Conservation (phyloP, 306 rosid genomes). For the Prunus dulcis region DNA sequence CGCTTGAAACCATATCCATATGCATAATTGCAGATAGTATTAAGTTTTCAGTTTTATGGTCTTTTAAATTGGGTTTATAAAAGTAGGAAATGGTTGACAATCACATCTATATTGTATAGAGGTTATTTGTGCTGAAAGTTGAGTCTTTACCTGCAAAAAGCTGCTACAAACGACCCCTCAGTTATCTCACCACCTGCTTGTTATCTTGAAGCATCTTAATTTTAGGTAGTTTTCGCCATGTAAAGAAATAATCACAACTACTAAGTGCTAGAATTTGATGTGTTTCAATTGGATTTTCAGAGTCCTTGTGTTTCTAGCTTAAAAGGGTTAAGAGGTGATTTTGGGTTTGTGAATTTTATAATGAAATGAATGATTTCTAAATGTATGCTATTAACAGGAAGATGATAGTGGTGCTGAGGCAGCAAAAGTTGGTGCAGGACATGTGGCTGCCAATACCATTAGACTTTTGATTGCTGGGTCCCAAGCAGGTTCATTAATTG, state of each 20-base stretch:
- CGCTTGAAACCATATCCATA: background rate
- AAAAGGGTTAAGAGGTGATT: background rate
- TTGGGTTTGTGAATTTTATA: slow-evolving; percentile 2
- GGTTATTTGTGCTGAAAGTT: background rate
- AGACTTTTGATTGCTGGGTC: slow-evolving; percentile 96
- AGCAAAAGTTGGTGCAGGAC: slow-evolving; percentile 67
- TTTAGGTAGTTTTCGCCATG: too few relatives aligned
- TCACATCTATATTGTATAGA: background rate
- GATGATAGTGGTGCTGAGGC: slow-evolving; percentile 65
- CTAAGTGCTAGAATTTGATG: background rate
- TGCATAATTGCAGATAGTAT: background rate
- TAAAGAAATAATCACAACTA: background rate
- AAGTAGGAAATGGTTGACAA: background rate
- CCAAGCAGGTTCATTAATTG: slow-evolving; percentile 90
- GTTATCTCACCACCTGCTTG: background rate
- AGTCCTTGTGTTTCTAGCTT: background rate
- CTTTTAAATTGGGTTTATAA: background rate
- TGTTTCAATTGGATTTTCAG: background rate
- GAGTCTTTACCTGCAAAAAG: background rate
- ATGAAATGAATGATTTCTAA: slow-evolving; percentile 5
- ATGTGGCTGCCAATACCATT: slow-evolving; percentile 89
- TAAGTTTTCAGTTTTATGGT: background rate
- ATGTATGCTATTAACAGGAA: slow-evolving; percentile 50
- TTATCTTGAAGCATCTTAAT: background rate
- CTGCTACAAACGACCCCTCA: background rate